Base-by-base conservation (phyloP, 2,329 filamentous ascomycete species). In the Fusarium sarcochroum region DNA sequence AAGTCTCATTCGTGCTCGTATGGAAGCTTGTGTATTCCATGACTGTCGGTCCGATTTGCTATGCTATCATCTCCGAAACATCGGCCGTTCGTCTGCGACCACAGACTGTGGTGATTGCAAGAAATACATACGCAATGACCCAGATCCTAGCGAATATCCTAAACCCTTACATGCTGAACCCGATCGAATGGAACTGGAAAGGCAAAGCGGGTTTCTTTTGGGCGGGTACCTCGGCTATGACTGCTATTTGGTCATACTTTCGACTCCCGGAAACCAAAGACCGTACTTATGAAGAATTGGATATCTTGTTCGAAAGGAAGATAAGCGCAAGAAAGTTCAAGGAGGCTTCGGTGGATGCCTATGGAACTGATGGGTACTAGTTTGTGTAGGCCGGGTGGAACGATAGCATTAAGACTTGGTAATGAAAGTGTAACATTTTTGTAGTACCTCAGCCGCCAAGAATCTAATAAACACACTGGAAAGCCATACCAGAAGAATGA, bases 11-110 rank as follows among this genome's bases (percentile, higher is more conserved):
- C 6, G 77, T 80, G 30, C 66, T 85, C 23, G 77, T 82, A 32
- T 85, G 81, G 81, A 80, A 81, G 8, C 75, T 80, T 25, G 69
- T 77, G 17, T 83, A 83, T 69, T 78, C 77, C 30, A 77, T 82
- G 66, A 79, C 80, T 5, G 76, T 82, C 27, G 81, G 81, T 0
- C 81, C 81, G 3, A 79, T 83, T 23, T 78, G 77, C 47, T 83
- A 82, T 72, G 80, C 80, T 13, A 73, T 83, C 44, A 76, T 82
- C 1, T 74, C 80, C 5, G 82, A 84, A 72, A 76, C 79, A 6
- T 80, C 79, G 2, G 79, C 80, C 0, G 80, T 78, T 3, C 79
- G 81, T 13, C 73, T 83, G 17, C 74, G 81, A 4, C 78, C 80
- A 7, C 78, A 83, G 63, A 82, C 81, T 0, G 78, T 84, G 18